Conservation (phyloP, 2,329 filamentous ascomycete species). For the Xylariaceae sp. region DNA sequence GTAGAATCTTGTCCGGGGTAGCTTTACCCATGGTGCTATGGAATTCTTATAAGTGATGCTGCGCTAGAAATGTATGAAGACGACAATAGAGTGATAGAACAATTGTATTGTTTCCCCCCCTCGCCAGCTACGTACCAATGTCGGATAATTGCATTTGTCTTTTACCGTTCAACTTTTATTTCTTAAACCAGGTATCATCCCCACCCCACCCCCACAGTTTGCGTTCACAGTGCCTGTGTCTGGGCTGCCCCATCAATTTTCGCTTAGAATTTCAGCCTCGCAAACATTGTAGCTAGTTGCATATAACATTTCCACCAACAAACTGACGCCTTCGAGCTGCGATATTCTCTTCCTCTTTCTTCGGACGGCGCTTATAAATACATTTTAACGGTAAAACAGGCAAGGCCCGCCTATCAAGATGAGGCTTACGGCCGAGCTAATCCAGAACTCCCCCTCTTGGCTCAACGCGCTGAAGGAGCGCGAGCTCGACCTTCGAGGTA, state of each 20-base stretch:
- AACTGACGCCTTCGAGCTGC: neutral
- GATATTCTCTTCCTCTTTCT: neutral
- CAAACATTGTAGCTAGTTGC: neutral
- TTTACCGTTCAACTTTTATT: neutral
- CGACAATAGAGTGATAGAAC: too few relatives aligned
- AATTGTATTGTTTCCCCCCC: too few relatives aligned
- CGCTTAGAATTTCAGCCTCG: neutral
- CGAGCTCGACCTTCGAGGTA: constrained; percentile 99
- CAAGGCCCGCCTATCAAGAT: constrained; percentile 54
- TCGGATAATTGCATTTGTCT: neutral
- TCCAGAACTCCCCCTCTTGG: constrained; percentile 93
- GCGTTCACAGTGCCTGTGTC: neutral
- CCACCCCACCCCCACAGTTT: neutral
- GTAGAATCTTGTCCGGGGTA: too few relatives aligned
- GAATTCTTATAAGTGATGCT: too few relatives aligned
- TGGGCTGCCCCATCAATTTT: neutral
- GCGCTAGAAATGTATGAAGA: too few relatives aligned
- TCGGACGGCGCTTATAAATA: neutral
- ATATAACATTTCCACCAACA: neutral
- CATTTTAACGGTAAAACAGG: constrained; percentile 18
- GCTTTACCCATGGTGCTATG: too few relatives aligned
- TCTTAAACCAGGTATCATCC: neutral
- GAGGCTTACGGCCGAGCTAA: constrained; percentile 94
- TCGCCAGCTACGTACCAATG: too few relatives aligned
- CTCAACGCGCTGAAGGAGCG: constrained; percentile 98